Conservation (phyloP, 73 alveolate genomes). For the Urostyla sp. region DNA sequence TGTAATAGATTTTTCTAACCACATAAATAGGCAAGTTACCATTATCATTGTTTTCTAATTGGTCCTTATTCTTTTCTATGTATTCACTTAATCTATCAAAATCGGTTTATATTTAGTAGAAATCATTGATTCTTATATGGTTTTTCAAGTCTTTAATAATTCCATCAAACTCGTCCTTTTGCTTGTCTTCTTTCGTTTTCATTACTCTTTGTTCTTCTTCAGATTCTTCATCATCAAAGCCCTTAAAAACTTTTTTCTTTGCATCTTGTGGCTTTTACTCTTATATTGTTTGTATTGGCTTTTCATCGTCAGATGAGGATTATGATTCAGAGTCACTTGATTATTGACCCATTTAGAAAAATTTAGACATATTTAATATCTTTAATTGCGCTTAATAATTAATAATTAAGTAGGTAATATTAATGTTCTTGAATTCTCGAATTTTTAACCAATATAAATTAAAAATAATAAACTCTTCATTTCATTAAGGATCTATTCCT, state of each 20-base stretch:
- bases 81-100: constrained; percentile 60
- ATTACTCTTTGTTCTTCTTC: constrained; percentile 63
- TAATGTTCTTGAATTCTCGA: too few relatives aligned
- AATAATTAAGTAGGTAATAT: too few relatives aligned
- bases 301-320: constrained; percentile 7
- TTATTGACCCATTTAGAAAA: not conserved
- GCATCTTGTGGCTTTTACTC: constrained; percentile 7
- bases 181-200: constrained; percentile 46
- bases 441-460: too few relatives aligned
- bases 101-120: constrained; percentile 42
- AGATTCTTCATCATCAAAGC: constrained; percentile 41
- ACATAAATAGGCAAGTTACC: not conserved
- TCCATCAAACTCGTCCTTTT: constrained; percentile 25
- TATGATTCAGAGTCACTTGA: constrained; percentile 6
- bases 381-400: not conserved
- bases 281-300: constrained; percentile 1
- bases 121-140: constrained; percentile 69
- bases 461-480: too few relatives aligned
- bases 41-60: not conserved
- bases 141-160: constrained; percentile 50
- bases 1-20: too few relatives aligned
- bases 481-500: too few relatives aligned
- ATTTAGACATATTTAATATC: not conserved
- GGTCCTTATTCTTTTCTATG: constrained; percentile 4
- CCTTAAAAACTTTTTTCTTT: constrained; percentile 3